phyloP scores from a whole-genome alignment of 768 basidiomycete genomes.

The Lactarius quietus region DNA sequence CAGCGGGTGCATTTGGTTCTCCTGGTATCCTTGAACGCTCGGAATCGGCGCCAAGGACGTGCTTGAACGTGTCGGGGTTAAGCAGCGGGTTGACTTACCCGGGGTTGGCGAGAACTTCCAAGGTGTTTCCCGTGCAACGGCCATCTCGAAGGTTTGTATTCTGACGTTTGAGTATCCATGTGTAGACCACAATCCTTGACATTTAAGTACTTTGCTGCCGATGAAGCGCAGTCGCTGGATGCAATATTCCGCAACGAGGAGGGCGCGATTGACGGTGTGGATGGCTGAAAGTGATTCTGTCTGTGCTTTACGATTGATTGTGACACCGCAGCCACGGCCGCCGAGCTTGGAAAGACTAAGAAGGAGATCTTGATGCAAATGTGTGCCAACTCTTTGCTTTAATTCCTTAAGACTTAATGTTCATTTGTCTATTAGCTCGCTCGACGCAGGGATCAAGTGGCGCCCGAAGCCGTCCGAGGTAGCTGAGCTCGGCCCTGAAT shows the following conservation, averaged over 20 bases:
- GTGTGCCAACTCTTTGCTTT: slow-evolving; percentile 37
- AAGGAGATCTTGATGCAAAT: slow-evolving; percentile 54
- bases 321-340: slow-evolving; percentile 32
- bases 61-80: slow-evolving; percentile 33
- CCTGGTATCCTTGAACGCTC: slow-evolving; percentile 34
- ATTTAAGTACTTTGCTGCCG: slow-evolving; percentile 15
- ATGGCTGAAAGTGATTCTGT: not conserved
- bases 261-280: slow-evolving; percentile 26
- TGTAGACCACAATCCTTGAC: slow-evolving; percentile 25
- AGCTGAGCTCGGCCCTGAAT: too few relatives aligned
- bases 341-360: slow-evolving; percentile 37
- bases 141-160: not conserved
- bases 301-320: not conserved
- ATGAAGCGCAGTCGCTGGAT: slow-evolving; percentile 28
- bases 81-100: slow-evolving; percentile 36
- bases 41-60: slow-evolving; percentile 37
- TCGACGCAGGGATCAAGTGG: slow-evolving; percentile 30
- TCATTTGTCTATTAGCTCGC: slow-evolving; percentile 11
- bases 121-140: slow-evolving; percentile 28
- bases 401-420: too few relatives aligned
- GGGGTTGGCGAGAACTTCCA: slow-evolving; percentile 44
- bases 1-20: too few relatives aligned
- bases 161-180: not conserved
- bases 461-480: too few relatives aligned
- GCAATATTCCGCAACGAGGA: slow-evolving; percentile 21